Percentiles rank a stretch among this genome's conserved stretches.
phyloP scores from a whole-genome alignment of 129 eudicot species.

The Helianthus annuus region HanXRQr2.0-SUNRISE NC_035434.2:126730993-126731492 shows the following conservation, averaged over 20 bases:
- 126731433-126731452: not conserved
- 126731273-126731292: slow-evolving; percentile 34
- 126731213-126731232: slow-evolving; percentile 6
- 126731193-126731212: not conserved
- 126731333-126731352: not conserved
- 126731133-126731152: too few relatives aligned
- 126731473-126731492: slow-evolving; percentile 26
- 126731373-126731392: not conserved
- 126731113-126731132: too few relatives aligned
- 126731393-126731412: not conserved
- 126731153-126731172: too few relatives aligned
- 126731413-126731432: not conserved
- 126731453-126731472: slow-evolving; percentile 21
- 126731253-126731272: slow-evolving; percentile 31
- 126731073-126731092: too few relatives aligned
- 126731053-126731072: not conserved
- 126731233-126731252: slow-evolving; percentile 6
- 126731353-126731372: too few relatives aligned
- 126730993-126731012: not conserved
- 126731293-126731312: slow-evolving; percentile 23
- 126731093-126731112: too few relatives aligned
- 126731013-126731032: not conserved
- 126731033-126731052: not conserved
- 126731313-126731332: slow-evolving; percentile 24
- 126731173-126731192: too few relatives aligned